Base-by-base conservation (phyloP, 805 yeast species). In the Candida ovalis region DNA sequence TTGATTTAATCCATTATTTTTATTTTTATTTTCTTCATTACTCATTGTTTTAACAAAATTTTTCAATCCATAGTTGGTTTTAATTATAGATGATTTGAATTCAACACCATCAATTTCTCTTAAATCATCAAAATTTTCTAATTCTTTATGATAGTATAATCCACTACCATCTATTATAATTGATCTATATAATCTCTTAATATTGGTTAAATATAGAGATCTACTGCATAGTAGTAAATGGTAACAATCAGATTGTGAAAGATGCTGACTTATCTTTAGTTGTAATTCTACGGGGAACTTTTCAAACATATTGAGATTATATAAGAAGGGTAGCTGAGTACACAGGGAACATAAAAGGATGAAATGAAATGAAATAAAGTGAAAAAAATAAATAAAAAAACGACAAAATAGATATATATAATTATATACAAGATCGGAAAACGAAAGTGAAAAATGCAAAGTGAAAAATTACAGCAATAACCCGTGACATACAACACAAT, bases 181-280 rank as follows among this genome's bases (percentile, higher is more conserved):
- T 1, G 65, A 52, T 44, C 43, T 53, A 39, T 63, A 62, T 2
- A 62, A 48, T 39, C 61, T 49, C 33, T 39, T 25, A 19, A 51
- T 30, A 23, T 54, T 44, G 6, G 51, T 37, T 2, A 25, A 17
- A 42, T 58, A 53, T 3, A 57, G 17, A 2, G 45, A 24, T 27
- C 46, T 55, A 42, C 46, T 53, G 19, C 55, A 43, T 8, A 52
- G 49, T 38, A 54, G 40, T 24, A 61, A 44, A 41, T 59, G 65
- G 47, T 52, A 59, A 30, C 64, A 57, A 40, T 62, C 67, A 2
- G 57, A 32, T 42, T 63, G 67, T 1, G 51, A 36, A 22, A 63
- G 44, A 23, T 50, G 8, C 2, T 52, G 51, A 18, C 55, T 47
- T 10, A 63, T 50, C 24, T 45, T 40, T 9, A 44, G 10, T 21